Conservation (phyloP, 495 filamentous ascomycete genomes). For the Penicillium goetzii region DNA sequence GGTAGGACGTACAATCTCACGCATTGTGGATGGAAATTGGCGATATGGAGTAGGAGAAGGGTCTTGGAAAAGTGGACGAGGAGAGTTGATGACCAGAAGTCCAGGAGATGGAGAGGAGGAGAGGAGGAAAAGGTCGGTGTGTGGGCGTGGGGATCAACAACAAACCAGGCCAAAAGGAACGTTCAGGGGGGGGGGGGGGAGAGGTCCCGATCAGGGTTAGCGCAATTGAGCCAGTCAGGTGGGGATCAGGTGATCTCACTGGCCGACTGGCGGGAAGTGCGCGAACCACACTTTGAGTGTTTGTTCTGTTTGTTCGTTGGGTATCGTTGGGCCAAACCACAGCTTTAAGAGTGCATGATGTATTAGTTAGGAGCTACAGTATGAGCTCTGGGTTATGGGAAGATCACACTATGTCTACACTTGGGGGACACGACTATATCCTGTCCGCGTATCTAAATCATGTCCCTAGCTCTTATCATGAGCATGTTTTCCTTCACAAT, state of each 20-base stretch:
- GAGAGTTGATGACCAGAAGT: constrained; percentile 32
- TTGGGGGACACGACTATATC: background rate
- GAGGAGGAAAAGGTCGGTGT: constrained; percentile 39
- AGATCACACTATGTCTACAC: background rate
- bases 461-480: background rate
- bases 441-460: background rate
- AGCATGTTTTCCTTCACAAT: background rate
- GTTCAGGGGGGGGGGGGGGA: constrained; percentile 34
- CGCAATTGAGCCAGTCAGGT: constrained; percentile 31
- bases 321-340: background rate
- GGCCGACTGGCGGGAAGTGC: constrained; percentile 10
- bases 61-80: constrained; percentile 25
- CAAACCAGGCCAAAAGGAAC: constrained; percentile 28
- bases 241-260: constrained; percentile 21
- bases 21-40: constrained; percentile 72
- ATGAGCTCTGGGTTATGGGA: background rate
- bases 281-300: constrained; percentile 36
- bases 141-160: constrained; percentile 47
- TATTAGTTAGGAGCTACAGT: background rate
- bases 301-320: constrained; percentile 8
- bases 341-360: background rate
- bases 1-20: constrained; percentile 82
- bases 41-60: constrained; percentile 27
- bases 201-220: constrained; percentile 32
- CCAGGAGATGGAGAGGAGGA: constrained; percentile 33